Base-by-base conservation (phyloP, 768 basidiomycete species). In the Sarcomyxa edulis region DNA sequence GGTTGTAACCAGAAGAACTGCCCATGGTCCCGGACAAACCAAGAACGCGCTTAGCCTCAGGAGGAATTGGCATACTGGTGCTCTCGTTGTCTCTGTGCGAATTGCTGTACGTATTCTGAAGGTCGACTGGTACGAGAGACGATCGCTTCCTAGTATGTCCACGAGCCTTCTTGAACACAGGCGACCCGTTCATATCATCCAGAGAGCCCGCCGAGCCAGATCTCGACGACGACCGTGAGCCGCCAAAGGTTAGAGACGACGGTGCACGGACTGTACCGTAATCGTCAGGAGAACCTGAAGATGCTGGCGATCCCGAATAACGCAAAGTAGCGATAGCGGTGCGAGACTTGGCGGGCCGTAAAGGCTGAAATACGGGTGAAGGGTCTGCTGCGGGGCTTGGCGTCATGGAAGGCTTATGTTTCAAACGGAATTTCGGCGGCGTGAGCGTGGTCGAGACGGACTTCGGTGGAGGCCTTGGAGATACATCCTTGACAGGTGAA, bases 1-100 rank as follows among this genome's bases (percentile, higher is more conserved):
- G 69, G 1, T 55, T 57, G 35, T 70, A 71, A 19, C 50, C 61
- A 16, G 71, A 71, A 0, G 74, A 77, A 1, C 74, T 74, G 7
- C 84, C 84, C 63, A 87, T 71, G 1, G 83, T 86, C 0, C 82
- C 84, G 10, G 64, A 60, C 58, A 84, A 70, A 0, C 82, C 80
- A 12, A 85, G 60, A n/a, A 64, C 66, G 29, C 71, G 71, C 47
- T 76, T 69, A 14, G 68, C 66, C 37, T 78, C 73, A 1, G 66
- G 69, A 4, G 69, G 59, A 15, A 78, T 69, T 0, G 69, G 67
- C 19, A 46, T 49, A 23, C 48, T 52, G 35, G 51, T 40, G 23
- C 49, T 41, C 27, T 53, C 50, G 44, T 44, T 12, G 8, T 31
- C 37, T 6, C 32, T n/a, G n/a, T n/a, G n/a, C 20, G 32, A 31